Evolutionary conservation across 495 filamentous ascomycete genomes (phyloP).

Genomic region (Xylaria grammica): DNA sequence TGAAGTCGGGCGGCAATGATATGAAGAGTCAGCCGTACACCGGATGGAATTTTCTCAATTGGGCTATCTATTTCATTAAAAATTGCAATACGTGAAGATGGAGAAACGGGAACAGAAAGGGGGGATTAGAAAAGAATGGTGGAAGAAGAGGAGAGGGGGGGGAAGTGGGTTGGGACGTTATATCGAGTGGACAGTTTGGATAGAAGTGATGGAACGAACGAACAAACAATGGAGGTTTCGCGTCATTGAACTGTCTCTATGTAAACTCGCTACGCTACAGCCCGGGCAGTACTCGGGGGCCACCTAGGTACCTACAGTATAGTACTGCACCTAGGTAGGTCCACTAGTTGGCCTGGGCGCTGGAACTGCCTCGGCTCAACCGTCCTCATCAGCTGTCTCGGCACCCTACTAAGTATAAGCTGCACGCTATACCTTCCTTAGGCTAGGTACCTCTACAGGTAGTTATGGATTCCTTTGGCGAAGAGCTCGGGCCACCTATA

Average conservation of each 20-base stretch:
- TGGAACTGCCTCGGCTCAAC: background rate
- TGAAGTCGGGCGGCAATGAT: conserved; percentile 30
- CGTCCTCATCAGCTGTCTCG: too few relatives aligned
- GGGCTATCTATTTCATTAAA: background rate
- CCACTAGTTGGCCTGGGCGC: background rate
- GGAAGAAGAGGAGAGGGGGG: background rate
- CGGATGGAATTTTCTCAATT: too few relatives aligned
- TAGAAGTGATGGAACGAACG: background rate
- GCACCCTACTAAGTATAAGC: too few relatives aligned
- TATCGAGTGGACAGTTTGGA: background rate
- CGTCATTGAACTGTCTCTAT: background rate
- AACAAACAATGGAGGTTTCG: background rate
- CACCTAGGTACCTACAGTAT: too few relatives aligned
- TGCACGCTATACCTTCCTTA: too few relatives aligned
- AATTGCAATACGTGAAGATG: background rate
- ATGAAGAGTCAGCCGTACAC: conserved; percentile 9
- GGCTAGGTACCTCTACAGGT: too few relatives aligned
- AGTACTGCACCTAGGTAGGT: too few relatives aligned
- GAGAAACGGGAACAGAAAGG: background rate
- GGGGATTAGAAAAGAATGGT: background rate
- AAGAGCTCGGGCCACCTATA: too few relatives aligned
- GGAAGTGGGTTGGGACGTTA: background rate
- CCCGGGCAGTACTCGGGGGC: too few relatives aligned
- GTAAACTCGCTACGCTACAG: too few relatives aligned
- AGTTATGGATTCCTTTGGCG: too few relatives aligned